Base-by-base conservation (phyloP, 2,329 filamentous ascomycete genomes). In the Dissoconium aciculare region DNA sequence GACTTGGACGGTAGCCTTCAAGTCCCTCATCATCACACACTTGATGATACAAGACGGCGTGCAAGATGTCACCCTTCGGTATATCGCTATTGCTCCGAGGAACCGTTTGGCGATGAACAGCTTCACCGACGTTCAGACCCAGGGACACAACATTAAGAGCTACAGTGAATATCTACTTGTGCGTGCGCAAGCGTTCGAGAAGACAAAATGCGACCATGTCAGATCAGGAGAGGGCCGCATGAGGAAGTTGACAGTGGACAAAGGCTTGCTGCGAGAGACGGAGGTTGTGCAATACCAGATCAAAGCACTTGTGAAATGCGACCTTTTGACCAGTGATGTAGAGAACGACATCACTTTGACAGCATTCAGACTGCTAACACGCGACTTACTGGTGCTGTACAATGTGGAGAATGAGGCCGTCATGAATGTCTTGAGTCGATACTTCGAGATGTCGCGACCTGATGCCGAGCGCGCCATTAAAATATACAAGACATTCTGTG, bases 1-100 rank as follows among this genome's bases (percentile, higher is more conserved):
- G 44, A 93, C 89, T 66, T 98, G 89, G 89, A 98, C 89, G n/a
- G 84, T 95, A 35, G 87, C 93, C 42, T 93, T 94, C 74, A 98
- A 98, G 64, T 78, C 83, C 47, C 66, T 98, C 44, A 93, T 95
- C 47, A 89, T 92, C 28, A 74, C 92, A 27, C 89, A 98, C 56
- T 64, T 95, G 38, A 95, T 98, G 89, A 89, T 98, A 53, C 74
- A 89, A 44, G 89, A 98, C 60, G 89, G 89, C 32, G 78, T 85
- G 41, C 74, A 78, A 17, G 83, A 95, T 53, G 79, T 84, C 28
- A 93, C 89, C 3, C 65, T 98, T 42, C 69, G 74, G 38, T 94
- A 82, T 49, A 69, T 98, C 17, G 69, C 85, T 26, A 77, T 79
- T 43, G 78, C 87, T 51, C 78, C 82, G 33, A 52, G 54, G 28